Base-by-base conservation (phyloP, 2,329 filamentous ascomycete species). In the Aspergillus tanneri region DNA sequence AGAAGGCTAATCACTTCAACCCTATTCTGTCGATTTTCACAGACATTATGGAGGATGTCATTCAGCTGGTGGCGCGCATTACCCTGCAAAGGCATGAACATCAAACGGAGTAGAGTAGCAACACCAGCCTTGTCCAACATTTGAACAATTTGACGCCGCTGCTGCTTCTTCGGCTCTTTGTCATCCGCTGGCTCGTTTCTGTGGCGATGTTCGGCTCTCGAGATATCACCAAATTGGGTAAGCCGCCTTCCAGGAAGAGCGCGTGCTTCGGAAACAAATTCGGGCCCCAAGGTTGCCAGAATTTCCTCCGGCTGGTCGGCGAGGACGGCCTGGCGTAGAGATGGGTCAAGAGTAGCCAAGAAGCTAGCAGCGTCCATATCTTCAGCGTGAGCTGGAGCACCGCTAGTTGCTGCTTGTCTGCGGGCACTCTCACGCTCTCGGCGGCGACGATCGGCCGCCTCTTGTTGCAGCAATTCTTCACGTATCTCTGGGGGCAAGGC, bases 61-160 rank as follows among this genome's bases (percentile, higher is more conserved):
- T 93, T 92, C 44, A 99, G 78, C 50, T 90, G 88, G 53, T 80
- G 83, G 57, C 90, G 88, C 40, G 93, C 86, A 53, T 88, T 93
- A 18, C 88, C 89, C 55, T 92, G 88, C 57, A 96, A 89, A 39
- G 89, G 87, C 60, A 97, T 90, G 68, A 99, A 99, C 92, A 99
- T 96, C 8, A 99, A 80, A n/a, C 95, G 88, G 35, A 99, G 79
- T 25, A 99, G 76, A n/a, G 93, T 97, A 21, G 95, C 93, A 56
- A 99, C 86, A 21, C 95, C 93, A 38, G 91, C 82, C 72, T 96
- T 96, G 70, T 99, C 93, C 23, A 99, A 82, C 87, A 99, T 96
- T 67, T 99, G 93, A 19, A 96, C 88, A 49, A 95, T 87, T 18
- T 89, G 85, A 52, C 88, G 87, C 48, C 88, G 84, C 61, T 87